Evolutionary conservation across 164 flowering plant genomes (phyloP).

Genomic region (Sextonia rubra): DNA sequence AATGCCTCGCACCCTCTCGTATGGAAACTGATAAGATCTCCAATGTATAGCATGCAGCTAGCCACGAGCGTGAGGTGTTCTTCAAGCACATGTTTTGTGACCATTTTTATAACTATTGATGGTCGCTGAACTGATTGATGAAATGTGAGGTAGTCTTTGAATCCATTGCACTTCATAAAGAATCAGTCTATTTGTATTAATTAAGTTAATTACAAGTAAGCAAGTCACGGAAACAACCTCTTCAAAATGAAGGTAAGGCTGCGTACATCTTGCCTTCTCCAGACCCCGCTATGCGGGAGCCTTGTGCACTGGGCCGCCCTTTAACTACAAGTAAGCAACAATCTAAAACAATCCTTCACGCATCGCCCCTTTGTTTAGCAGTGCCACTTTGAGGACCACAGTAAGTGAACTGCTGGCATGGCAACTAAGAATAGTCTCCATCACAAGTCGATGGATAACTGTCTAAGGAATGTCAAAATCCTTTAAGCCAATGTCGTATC

Average conservation of each 20-base stretch:
- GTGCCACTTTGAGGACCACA: constrained; percentile 62
- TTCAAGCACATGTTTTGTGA: constrained; percentile 76
- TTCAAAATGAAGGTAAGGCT: too few relatives aligned
- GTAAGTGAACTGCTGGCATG: too few relatives aligned
- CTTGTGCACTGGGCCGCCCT: too few relatives aligned
- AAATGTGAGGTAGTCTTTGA: constrained; percentile 76
- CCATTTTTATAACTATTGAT: constrained; percentile 63
- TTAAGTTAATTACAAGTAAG: constrained; percentile 70
- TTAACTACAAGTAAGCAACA: constrained; percentile 87
- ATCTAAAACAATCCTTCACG: constrained; percentile 81
- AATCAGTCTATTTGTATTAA: constrained; percentile 68
- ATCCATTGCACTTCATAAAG: constrained; percentile 86
- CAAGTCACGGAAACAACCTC: too few relatives aligned
- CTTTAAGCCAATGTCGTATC: too few relatives aligned
- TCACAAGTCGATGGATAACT: too few relatives aligned
- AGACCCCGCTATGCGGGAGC: too few relatives aligned
- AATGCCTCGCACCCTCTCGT: constrained; percentile 74
- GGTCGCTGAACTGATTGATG: constrained; percentile 95
- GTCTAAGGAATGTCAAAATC: too few relatives aligned
- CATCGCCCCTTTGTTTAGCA: constrained; percentile 71
- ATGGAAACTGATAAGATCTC: constrained; percentile 78
- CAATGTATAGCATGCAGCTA: constrained; percentile 80
- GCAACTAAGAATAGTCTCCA: too few relatives aligned
- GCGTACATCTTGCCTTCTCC: too few relatives aligned
- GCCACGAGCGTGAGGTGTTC: constrained; percentile 85